Conservation (phyloP, 352 stramenopile genomes). For the Thalassiosira mediterranea region DNA sequence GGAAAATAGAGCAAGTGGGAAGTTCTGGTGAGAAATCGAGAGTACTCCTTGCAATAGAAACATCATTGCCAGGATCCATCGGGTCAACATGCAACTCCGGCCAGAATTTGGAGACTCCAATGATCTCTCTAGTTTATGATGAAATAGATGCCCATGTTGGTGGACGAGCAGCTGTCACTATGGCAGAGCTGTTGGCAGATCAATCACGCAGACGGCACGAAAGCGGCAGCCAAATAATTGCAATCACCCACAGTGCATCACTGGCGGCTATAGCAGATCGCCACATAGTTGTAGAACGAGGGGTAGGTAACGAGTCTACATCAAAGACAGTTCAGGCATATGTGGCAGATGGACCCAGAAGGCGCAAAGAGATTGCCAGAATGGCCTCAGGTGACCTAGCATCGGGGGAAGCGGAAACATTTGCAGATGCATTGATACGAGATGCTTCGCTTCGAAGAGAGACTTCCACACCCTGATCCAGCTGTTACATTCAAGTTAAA, state of each 20-base stretch:
- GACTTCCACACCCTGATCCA: not conserved
- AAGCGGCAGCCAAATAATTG: conserved; percentile 73
- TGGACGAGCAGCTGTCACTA: conserved; percentile 76
- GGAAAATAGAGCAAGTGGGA: conserved; percentile 74
- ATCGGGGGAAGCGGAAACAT: conserved; percentile 64
- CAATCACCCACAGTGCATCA: conserved; percentile 83
- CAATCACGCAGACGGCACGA: conserved; percentile 53
- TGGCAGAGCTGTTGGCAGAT: conserved; percentile 81
- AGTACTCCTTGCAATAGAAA: conserved; percentile 83
- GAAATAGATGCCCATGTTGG: conserved; percentile 86
- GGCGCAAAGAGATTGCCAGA: conserved; percentile 80
- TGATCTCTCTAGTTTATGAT: conserved; percentile 84
- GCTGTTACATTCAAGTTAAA: not conserved
- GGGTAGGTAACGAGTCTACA: conserved; percentile 3
- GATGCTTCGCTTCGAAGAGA: conserved; percentile 57
- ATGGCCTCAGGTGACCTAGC: conserved; percentile 84
- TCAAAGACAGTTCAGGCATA: conserved; percentile 41
- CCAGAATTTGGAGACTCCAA: conserved; percentile 32
- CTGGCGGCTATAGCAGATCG: conserved; percentile 80
- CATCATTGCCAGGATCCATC: conserved; percentile 74
- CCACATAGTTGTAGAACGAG: conserved; percentile 82
- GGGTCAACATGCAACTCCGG: conserved; percentile 41
- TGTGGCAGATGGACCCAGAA: conserved; percentile 57
- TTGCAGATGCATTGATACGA: conserved; percentile 78
- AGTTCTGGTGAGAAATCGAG: conserved; percentile 84